Percentiles rank a stretch among this genome's conserved stretches.
Evolutionary conservation across 441 rosid genomes (phyloP).

Genomic region (Manihot esculenta): DNA sequence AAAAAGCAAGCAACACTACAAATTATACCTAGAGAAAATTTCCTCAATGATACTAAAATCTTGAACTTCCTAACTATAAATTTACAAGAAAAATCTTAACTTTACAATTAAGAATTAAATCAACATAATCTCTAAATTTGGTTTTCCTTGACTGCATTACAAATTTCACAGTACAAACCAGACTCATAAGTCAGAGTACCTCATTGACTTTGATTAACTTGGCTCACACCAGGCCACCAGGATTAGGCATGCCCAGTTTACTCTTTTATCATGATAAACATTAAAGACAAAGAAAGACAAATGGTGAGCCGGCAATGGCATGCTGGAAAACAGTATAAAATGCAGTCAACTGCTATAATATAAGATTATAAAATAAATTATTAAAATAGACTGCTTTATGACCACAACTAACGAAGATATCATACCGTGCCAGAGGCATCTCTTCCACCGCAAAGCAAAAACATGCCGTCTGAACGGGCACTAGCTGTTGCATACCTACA

Average conservation of each 20-base stretch:
- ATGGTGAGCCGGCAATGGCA: not conserved
- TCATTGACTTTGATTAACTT: not conserved
- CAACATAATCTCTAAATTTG: too few species aligned
- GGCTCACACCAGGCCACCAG: not conserved
- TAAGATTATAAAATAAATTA: not conserved
- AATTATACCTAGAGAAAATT: too few species aligned
- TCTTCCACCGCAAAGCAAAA: slow-evolving; percentile 98
- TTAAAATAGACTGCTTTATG: not conserved
- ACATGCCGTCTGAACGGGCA: slow-evolving; percentile 99
- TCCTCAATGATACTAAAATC: too few species aligned
- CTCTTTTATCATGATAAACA: too few species aligned
- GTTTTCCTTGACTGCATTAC: too few species aligned
- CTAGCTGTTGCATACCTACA: slow-evolving; percentile 93
- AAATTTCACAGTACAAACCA: not conserved
- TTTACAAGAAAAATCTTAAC: too few species aligned
- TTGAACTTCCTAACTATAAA: too few species aligned
- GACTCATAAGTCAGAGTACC: not conserved
- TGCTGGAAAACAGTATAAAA: not conserved
- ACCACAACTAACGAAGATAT: slow-evolving; percentile 16
- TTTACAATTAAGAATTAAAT: too few species aligned
- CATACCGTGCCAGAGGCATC: slow-evolving; percentile 84
- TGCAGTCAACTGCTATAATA: not conserved
- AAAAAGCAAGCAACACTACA: too few species aligned
- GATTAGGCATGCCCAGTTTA: slow-evolving; percentile 1
- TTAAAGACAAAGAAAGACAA: not conserved